Percentiles rank a stretch among this genome's conserved stretches.
Evolutionary conservation across 805 yeast genomes (phyloP).

Genomic region (Yamadazyma takamatsuzukensis): DNA sequence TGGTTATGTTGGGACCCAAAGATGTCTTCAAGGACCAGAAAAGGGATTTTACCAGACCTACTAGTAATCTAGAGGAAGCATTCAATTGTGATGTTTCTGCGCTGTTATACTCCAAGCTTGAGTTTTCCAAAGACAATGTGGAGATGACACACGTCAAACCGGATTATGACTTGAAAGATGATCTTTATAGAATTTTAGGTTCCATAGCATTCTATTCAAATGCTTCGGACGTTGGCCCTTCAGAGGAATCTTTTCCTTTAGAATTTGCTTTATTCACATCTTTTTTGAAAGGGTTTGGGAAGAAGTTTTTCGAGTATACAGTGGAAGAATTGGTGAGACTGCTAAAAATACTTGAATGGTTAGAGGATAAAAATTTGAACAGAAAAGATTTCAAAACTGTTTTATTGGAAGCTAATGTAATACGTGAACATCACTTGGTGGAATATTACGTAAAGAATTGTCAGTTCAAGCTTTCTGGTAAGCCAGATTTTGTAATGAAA

Average conservation of each 20-base stretch:
- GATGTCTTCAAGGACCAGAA: constrained; percentile 20
- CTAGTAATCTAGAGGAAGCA: constrained; percentile 18
- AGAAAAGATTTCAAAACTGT: neutral
- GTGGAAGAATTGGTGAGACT: constrained; percentile 13
- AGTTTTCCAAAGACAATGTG: constrained; percentile 10
- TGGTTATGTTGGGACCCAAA: constrained; percentile 25
- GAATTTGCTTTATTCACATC: constrained; percentile 55
- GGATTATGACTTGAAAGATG: constrained; percentile 15
- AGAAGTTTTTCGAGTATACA: constrained; percentile 23
- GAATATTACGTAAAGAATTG: constrained; percentile 40
- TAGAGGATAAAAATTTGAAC: constrained; percentile 5
- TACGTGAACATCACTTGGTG: constrained; percentile 48
- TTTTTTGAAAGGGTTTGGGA: constrained; percentile 39
- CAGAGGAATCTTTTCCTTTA: constrained; percentile 9
- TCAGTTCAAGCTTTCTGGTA: constrained; percentile 29
- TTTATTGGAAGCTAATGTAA: constrained; percentile 36
- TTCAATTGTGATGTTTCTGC: constrained; percentile 27
- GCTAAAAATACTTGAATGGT: constrained; percentile 10
- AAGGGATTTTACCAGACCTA: constrained; percentile 20
- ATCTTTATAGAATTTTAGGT: constrained; percentile 22
- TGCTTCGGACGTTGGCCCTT: no score
- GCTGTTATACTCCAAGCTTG: constrained; percentile 13
- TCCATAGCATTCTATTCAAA: constrained; percentile 18
- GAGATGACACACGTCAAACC: constrained; percentile 15
- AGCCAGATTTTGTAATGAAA: constrained; percentile 14